Evolutionary conservation across 805 yeast species (phyloP).

Genomic region (Zygoascus tannicola): DNA sequence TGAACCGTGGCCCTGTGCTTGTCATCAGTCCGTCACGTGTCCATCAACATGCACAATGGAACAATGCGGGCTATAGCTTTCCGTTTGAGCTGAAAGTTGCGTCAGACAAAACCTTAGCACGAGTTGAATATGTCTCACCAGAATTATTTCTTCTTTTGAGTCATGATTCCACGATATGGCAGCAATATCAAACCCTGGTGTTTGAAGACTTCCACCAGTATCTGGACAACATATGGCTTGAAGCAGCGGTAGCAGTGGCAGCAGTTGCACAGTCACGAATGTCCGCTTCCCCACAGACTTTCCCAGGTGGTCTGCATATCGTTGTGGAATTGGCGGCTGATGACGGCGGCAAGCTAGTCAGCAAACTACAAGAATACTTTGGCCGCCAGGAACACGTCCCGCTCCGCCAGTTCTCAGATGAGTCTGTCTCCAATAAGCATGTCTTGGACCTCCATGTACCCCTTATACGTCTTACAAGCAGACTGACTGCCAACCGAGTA

Average conservation of each 20-base stretch:
- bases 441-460: conserved; percentile 72
- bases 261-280: not conserved
- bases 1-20: too few species aligned
- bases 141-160: too few species aligned
- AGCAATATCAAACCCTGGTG: too few species aligned
- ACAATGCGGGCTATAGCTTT: not conserved
- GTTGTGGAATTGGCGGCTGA: not conserved
- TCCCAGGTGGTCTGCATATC: not conserved
- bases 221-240: not conserved
- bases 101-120: too few species aligned
- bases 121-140: not conserved
- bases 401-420: conserved; percentile 62
- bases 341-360: not conserved
- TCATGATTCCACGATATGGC: too few species aligned
- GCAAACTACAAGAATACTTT: not conserved
- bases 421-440: conserved; percentile 10
- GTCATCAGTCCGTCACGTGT: not conserved
- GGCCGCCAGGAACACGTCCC: conserved; percentile 18
- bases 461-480: too few species aligned
- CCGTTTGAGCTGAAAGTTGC: not conserved
- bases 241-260: not conserved
- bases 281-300: not conserved
- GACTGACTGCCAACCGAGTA: too few species aligned
- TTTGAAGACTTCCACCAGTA: too few species aligned
- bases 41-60: not conserved